Conservation (phyloP, 345 rosid genomes). For the Excoecaria agallocha region DNA sequence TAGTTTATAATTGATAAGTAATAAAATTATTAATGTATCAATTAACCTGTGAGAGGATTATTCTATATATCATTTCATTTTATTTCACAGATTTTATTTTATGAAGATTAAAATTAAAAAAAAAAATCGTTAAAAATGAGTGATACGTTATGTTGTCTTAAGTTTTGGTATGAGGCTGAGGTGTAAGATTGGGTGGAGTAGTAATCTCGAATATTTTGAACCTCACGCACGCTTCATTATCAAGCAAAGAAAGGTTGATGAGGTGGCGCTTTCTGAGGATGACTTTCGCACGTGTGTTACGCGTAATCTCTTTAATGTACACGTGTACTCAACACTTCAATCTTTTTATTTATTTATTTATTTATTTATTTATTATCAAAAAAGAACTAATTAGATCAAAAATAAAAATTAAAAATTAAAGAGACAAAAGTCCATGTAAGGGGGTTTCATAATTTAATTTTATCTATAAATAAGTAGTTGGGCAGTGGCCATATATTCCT, state of each 20-base stretch:
- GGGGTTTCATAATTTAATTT: no score
- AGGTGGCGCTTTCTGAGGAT: constrained; percentile 14
- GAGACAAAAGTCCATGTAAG: background rate
- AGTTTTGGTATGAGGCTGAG: background rate
- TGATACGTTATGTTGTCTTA: background rate
- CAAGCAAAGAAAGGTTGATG: constrained; percentile 24
- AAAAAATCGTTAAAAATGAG: no score
- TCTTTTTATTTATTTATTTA: background rate
- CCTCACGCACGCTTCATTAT: constrained; percentile 8
- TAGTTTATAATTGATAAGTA: no score
- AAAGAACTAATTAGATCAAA: background rate
- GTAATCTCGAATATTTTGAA: background rate
- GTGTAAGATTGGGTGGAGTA: constrained; percentile 13
- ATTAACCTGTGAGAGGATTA: no score
- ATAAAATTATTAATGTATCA: no score
- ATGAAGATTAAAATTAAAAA: no score
- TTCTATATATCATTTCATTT: no score
- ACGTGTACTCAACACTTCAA: background rate
- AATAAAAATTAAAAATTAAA: no score
- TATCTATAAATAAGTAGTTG: constrained; percentile 16
- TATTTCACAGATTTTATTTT: no score
- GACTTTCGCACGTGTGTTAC: constrained; percentile 19
- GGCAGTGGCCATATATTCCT: background rate
- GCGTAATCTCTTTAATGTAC: background rate
- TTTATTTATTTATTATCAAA: background rate